Base-by-base conservation (phyloP, 2,329 filamentous ascomycete genomes). In the Paecilomyces variotii region DNA sequence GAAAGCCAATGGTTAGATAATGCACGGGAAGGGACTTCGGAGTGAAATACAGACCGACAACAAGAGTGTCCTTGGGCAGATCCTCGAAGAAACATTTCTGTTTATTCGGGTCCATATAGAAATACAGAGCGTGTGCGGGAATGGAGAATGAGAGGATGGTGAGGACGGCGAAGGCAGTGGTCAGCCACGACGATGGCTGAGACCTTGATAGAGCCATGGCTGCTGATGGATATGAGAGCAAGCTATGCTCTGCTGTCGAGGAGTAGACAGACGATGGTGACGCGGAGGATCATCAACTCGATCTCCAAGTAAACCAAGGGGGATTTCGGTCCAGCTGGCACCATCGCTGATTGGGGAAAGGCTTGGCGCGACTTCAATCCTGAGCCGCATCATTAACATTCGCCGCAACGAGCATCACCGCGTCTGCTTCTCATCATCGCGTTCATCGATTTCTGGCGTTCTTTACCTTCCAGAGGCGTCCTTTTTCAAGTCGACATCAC, bases 61-160 rank as follows among this genome's bases (percentile, higher is more conserved):
- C 93, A 59, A 99, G 80, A 12, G 94, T 97, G 76, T 96, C 93
- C 81, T 97, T 97, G 65, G 94, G 92, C 60, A 99, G 84, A 77
- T 97, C 93, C 80, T 99, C 94, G 79, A 89, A 96, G 85, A 99
- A 99, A 79, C 94, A 99, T 79, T 95, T 97, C 66, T 90, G 88
- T 64, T 84, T 80, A 55, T 84, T 83, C 69, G 89, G 90, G 74
- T 97, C 91, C 75, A 97, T 87, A 81, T 89, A 97, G 82, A 99
- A 96, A 85, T 96, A 93, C 60, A 99, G 84, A 58, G 92, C 91
- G 72, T 91, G 88, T 62, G 88, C 85, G 60, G 86, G 85, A 35
- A 82, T 71, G 53, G 83, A 72, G 61, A 82, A 71, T 66, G 78
- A 76, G 75, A 92, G 80, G 61, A 87, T 81, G 70, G 91, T 80